Percentiles rank a stretch among this genome's conserved stretches.
Conservation (phyloP, 345 rosid genomes). For the Camelina sativa region DNA sequence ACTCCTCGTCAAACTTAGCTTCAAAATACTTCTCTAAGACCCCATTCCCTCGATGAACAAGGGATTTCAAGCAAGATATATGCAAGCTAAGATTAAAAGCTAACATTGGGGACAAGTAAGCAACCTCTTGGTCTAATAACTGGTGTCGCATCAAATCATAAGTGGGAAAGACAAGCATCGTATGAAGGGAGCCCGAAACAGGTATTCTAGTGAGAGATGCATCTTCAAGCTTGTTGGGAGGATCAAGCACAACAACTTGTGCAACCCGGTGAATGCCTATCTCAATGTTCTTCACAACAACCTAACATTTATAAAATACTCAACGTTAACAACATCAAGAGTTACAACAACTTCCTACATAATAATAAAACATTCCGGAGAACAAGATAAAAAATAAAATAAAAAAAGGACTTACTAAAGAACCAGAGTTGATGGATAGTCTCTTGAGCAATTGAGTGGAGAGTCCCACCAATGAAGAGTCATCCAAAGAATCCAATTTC, state of each 20-base stretch:
- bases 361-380: neutral
- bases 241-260: slow-evolving; percentile 78
- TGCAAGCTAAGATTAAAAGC: slow-evolving; percentile 90
- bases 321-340: slow-evolving; percentile 9
- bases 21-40: slow-evolving; percentile 62
- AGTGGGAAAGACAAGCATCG: slow-evolving; percentile 70
- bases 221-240: slow-evolving; percentile 53
- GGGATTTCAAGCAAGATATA: slow-evolving; percentile 66
- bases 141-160: slow-evolving; percentile 51
- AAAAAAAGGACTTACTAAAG: slow-evolving; percentile 57
- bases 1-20: slow-evolving; percentile 52
- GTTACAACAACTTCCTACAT: neutral
- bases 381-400: no score
- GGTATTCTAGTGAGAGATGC: slow-evolving; percentile 28
- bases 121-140: slow-evolving; percentile 56
- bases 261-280: slow-evolving; percentile 58
- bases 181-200: slow-evolving; percentile 34
- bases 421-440: slow-evolving; percentile 70
- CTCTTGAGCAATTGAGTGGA: slow-evolving; percentile 69
- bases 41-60: slow-evolving; percentile 64
- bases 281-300: slow-evolving; percentile 63
- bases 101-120: slow-evolving; percentile 78
- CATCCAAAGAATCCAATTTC: slow-evolving; percentile 58
- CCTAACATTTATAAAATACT: slow-evolving; percentile 47
- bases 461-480: slow-evolving; percentile 68